Conservation (phyloP, 257 asterid genomes). For the Solanum neorickii region DNA sequence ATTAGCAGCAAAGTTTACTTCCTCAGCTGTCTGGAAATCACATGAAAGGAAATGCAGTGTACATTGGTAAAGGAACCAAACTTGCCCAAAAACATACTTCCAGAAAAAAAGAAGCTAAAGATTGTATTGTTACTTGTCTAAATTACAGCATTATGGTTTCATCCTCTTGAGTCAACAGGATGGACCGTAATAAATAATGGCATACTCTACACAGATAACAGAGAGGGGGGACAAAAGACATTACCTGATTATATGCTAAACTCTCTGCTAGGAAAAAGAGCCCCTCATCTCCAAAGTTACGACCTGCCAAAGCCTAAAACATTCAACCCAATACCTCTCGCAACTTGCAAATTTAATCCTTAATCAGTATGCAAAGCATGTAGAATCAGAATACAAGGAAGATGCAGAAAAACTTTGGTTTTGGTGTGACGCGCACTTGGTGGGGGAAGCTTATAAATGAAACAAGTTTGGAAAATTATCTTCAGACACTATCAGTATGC, state of each 20-base stretch:
- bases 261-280: slow-evolving; percentile 87
- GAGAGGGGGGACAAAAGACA: background rate
- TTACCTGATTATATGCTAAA: slow-evolving; percentile 87
- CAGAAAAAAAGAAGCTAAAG: background rate
- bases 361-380: background rate
- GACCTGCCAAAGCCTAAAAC: slow-evolving; percentile 39
- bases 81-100: background rate
- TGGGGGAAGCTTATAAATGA: background rate
- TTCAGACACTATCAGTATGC: background rate
- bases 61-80: slow-evolving; percentile 2
- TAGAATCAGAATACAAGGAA: background rate
- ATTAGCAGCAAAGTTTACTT: slow-evolving; percentile 85
- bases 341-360: background rate
- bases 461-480: background rate
- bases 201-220: background rate
- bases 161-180: background rate
- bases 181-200: background rate
- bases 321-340: background rate
- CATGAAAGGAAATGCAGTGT: background rate
- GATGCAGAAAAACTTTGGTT: background rate
- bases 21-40: slow-evolving; percentile 74
- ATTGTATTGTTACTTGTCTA: background rate
- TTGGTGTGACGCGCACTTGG: background rate
- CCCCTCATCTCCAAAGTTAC: slow-evolving; percentile 87
- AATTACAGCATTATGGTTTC: background rate